Conservation (phyloP, 768 basidiomycete genomes). For the Podaxis sp. region DNA sequence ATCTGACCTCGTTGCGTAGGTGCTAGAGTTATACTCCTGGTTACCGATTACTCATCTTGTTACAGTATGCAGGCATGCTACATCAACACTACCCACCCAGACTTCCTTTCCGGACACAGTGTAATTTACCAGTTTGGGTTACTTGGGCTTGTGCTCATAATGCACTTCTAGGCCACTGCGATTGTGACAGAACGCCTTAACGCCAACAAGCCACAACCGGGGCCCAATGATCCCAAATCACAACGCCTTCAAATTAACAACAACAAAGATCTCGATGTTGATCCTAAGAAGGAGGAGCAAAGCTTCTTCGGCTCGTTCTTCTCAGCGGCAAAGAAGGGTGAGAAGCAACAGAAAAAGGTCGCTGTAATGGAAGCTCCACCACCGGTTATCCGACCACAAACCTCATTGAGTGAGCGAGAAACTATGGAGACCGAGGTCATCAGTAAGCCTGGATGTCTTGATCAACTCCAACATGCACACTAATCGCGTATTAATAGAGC, state of each 20-base stretch:
- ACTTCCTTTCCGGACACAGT: constrained; percentile 96
- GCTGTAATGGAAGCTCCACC: constrained; percentile 69
- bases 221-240: constrained; percentile 61
- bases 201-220: constrained; percentile 68
- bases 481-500: constrained; percentile 46
- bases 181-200: constrained; percentile 81
- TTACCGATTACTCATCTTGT: not conserved
- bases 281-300: constrained; percentile 81
- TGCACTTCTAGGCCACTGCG: constrained; percentile 65
- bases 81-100: constrained; percentile 98
- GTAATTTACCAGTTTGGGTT: constrained; percentile 24
- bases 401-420: constrained; percentile 89
- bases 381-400: constrained; percentile 81
- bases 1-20: constrained; percentile 84
- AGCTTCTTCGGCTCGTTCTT: constrained; percentile 98
- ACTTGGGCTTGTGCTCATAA: constrained; percentile 1
- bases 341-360: constrained; percentile 54
- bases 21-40: constrained; percentile 15
- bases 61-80: constrained; percentile 96
- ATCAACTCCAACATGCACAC: not conserved
- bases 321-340: constrained; percentile 44
- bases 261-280: constrained; percentile 91
- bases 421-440: constrained; percentile 99
- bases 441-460: constrained; percentile 55
- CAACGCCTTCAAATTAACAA: constrained; percentile 74